Evolutionary conservation across 768 basidiomycete genomes (phyloP).

Genomic region (Lentinula boryana): DNA sequence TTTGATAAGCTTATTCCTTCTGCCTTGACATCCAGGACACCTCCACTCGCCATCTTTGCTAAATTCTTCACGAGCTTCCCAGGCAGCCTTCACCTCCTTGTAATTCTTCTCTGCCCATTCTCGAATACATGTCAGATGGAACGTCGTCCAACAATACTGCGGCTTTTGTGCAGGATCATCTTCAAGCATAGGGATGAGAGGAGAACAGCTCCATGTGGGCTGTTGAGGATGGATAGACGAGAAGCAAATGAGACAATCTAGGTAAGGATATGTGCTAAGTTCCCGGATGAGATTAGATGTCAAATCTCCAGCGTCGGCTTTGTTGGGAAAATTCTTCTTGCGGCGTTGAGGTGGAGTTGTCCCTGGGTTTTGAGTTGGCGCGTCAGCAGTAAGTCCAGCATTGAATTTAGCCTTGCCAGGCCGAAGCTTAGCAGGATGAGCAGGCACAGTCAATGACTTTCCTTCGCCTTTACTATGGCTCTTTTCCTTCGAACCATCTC

Average conservation of each 20-base stretch:
- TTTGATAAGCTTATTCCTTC: conserved; percentile 58
- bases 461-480: not conserved
- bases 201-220: conserved; percentile 84
- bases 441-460: not conserved
- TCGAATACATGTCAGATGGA: conserved; percentile 86
- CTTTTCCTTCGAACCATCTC: not conserved
- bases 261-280: conserved; percentile 64
- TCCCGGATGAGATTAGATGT: conserved; percentile 66
- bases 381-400: not conserved
- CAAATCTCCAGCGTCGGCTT: conserved; percentile 41
- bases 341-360: not conserved
- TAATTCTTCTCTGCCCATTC: conserved; percentile 85
- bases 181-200: conserved; percentile 40
- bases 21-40: conserved; percentile 90
- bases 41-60: conserved; percentile 75
- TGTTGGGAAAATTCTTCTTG: not conserved
- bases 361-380: not conserved
- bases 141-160: conserved; percentile 84
- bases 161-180: conserved; percentile 21
- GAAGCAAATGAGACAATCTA: conserved; percentile 85
- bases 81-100: conserved; percentile 67
- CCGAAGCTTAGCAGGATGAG: not conserved
- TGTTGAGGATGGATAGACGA: conserved; percentile 71
- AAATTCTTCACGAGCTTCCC: conserved; percentile 59
- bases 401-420: conserved; percentile 3